Base-by-base conservation (phyloP, 192 early-diverging fungal genomes). In the Backusella tarrabulga region DNA sequence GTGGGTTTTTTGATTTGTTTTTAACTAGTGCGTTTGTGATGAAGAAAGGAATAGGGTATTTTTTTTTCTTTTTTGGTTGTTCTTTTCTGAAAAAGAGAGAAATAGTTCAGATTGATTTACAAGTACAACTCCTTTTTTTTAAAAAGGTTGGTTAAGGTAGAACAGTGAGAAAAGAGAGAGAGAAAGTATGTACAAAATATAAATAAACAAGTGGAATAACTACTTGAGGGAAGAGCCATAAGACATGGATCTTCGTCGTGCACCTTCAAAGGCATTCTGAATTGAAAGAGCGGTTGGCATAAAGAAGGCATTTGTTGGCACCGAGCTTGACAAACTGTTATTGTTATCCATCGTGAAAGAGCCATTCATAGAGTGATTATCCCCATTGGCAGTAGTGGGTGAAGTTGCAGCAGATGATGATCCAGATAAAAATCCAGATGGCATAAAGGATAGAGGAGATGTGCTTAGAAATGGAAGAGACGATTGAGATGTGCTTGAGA, bases 191-290 rank as follows among this genome's bases (percentile, higher is more conserved):
- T 68, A 68, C 67, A 68, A 68, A n/a, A 19, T n/a, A 29, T 63
- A 63, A 63, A 26, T 14, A 63, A 26, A 12, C 1, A 26, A 63
- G 26, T 8, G 54, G 21, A 23, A 26, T 23, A 63, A 14, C 26
- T 50, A 72, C 26, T 72, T 72, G 29, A 79, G 69, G 9, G 60
- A 50, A 42, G 38, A 63, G 50, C 80, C 80, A 75, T 74, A 77
- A 29, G 80, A 82, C 78, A 80, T 77, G 42, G 82, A 83, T 38
- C 82, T 76, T 40, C 82, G 68, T 67, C 81, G 71, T 52, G 74
- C 81, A 63, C 81, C 81, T 72, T 77, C 79, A 70, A 83, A 80
- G 1, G 78, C 78, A 34, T 74, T 77, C n/a, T 83, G 82, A 41
- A 83, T 67, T 3, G 82, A 83, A 12, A 83, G 72, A 0, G 73